Conservation (phyloP, 257 asterid genomes). For the Marsdenia floribunda region DNA sequence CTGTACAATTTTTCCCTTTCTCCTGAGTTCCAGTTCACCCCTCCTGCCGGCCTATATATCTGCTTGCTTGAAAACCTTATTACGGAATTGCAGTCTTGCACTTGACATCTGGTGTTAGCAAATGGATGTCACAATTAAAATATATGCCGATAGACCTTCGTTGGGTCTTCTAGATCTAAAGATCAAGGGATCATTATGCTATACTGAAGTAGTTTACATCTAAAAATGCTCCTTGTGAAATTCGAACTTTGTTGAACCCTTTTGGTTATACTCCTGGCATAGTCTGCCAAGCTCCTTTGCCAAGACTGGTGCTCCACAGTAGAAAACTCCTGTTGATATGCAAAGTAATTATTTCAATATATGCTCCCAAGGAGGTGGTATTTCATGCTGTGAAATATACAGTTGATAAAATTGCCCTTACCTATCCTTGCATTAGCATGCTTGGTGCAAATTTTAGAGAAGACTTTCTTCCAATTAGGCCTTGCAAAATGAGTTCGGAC, state of each 20-base stretch:
- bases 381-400: neutral
- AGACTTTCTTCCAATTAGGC: slow-evolving; percentile 96
- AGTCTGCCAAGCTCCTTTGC: slow-evolving; percentile 85
- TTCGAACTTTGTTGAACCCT: slow-evolving; percentile 86
- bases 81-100: neutral
- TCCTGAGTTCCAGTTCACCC: neutral
- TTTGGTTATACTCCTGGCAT: slow-evolving; percentile 77
- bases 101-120: neutral
- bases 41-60: neutral
- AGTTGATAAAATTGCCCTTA: slow-evolving; percentile 19
- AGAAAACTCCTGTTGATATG: slow-evolving; percentile 68
- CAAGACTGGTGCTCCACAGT: slow-evolving; percentile 78
- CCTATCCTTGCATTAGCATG: slow-evolving; percentile 95
- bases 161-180: neutral
- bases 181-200: neutral
- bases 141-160: neutral
- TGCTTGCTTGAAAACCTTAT: neutral
- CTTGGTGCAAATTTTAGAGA: slow-evolving; percentile 69
- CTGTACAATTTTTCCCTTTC: slow-evolving; percentile 16
- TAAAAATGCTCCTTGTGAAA: slow-evolving; percentile 93
- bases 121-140: neutral
- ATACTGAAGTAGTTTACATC: neutral
- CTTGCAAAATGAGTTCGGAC: slow-evolving; percentile 92
- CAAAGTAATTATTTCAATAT: neutral
- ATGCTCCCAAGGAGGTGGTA: neutral